Evolutionary conservation across 2,329 filamentous ascomycete species (phyloP), one percentile per base, ranked within the genome.

Genomic region (Fusarium sambucinum): DNA sequence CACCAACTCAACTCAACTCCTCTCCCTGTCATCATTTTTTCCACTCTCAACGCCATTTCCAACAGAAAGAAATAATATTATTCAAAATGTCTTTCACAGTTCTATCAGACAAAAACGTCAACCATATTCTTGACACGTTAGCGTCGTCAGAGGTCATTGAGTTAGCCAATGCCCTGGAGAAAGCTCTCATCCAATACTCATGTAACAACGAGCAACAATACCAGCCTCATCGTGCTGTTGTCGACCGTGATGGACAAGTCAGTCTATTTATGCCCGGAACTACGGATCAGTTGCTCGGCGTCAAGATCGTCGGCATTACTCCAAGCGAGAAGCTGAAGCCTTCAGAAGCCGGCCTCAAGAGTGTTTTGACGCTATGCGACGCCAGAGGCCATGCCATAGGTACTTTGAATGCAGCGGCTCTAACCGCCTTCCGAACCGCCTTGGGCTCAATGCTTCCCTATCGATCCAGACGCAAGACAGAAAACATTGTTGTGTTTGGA

Each of bases 361-460:
- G 88, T 55, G 85, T 84, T 21, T 76, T 90, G 17, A 89, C 87
- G 0, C 80, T 91, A 1, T 82, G 90, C 32, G 87, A 90, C 70
- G 78, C 79, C 16, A 73, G 79, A 30, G 88, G 89, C 13, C 79
- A 82, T n/a, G 86, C 88, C 1, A 83, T 86, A 19, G 90, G 86
- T 2, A 77, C 91, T 19, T 80, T 92, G 63, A 91, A 90, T 69
- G 89, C 90, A 0, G 87, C 87, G 59, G 89, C 91, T 69, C 79
- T 92, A 19, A 92, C 90, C 0, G 89, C 89, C 2, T 92, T 92
- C 78, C 85, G 90, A 45, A 92, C 90, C 0, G 87, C 89, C 0
- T 80, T 92, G 14, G 86, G 87, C 0, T 85, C 86, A 14, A 86
- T 90, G 58, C 82, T 91, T 69, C 83, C 90, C 19, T 87, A 87